Evolutionary conservation across 495 filamentous ascomycete species (phyloP), one percentile per base, ranked within the genome.

Genomic region (Daldinia concentrica): DNA sequence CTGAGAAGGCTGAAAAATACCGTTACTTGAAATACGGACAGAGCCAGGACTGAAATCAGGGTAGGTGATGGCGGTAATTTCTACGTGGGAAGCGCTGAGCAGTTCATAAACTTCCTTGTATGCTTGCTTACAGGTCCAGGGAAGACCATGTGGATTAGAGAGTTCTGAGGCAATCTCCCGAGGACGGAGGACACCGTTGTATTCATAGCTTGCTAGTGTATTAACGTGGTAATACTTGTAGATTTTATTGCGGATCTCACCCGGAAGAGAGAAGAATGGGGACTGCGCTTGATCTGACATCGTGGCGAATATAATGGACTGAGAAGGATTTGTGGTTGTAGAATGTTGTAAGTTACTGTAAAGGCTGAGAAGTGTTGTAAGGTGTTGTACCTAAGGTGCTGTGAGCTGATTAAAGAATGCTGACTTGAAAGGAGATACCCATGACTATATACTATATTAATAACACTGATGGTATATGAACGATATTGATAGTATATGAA

Each of bases 191-290:
- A 11, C 17, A 4, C 43, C 43, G 2, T 12, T 4, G 17, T 22
- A 48, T 2, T 22, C 3, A 48, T 48, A 48, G 3, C 8, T 24
- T 48, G 2, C 19, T 12, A 9, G 1, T 41, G 30, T 6, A 6
- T 58, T 5, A 29, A 37, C 1, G 14, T 15, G 12, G 27, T 14
- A 62, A 32, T 22, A 32, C 22, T 34, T 17, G 6, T 62, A 62
- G 43, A 62, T 62, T 5, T 1, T 19, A 27, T 62, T 62, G 26
- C 58, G 58, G 12, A 62, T 15, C 27, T 62, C 41, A 0, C 24
- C 27, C 3, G 58, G 39, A 6, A 62, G 58, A 51, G 32, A 58
- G 55, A 62, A 62, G 39, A 62, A 51, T 6, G 58, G 58, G 12
- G 43, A 62, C 27, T 62, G 39, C n/a, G 41, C 15, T 4, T 62